Conservation (phyloP, 2,329 filamentous ascomycete genomes). For the Septoria linicola region DNA sequence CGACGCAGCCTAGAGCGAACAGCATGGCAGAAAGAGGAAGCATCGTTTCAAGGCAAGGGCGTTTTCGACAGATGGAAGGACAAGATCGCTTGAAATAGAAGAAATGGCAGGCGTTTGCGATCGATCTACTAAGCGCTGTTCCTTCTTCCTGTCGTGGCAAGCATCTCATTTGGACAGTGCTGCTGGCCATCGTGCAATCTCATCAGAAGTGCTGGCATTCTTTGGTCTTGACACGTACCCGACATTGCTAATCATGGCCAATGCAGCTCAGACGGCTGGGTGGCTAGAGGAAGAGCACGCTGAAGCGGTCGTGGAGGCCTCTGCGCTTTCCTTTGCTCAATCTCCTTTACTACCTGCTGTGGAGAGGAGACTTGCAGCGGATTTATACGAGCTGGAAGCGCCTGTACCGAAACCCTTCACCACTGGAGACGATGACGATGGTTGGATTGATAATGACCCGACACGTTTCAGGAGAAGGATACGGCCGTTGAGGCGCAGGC, state of each 20-base stretch:
- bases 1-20: conserved; percentile 61
- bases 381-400: not conserved
- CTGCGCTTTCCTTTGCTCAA: too few species aligned
- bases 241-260: too few species aligned
- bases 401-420: not conserved
- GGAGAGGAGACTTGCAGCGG: not conserved
- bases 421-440: not conserved
- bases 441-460: not conserved
- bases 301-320: not conserved
- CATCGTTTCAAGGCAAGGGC: conserved; percentile 60
- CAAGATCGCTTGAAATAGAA: conserved; percentile 19
- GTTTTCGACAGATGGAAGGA: conserved; percentile 41
- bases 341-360: not conserved
- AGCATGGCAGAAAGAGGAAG: conserved; percentile 70
- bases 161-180: not conserved
- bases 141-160: not conserved
- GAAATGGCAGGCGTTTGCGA: too few species aligned
- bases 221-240: too few species aligned
- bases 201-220: not conserved
- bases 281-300: too few species aligned
- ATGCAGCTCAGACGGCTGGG: too few species aligned
- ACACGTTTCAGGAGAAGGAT: not conserved
- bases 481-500: not conserved
- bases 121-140: too few species aligned
- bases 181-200: not conserved